Conservation (phyloP, 495 filamentous ascomycete species). For the Thozetella sp. region DNA sequence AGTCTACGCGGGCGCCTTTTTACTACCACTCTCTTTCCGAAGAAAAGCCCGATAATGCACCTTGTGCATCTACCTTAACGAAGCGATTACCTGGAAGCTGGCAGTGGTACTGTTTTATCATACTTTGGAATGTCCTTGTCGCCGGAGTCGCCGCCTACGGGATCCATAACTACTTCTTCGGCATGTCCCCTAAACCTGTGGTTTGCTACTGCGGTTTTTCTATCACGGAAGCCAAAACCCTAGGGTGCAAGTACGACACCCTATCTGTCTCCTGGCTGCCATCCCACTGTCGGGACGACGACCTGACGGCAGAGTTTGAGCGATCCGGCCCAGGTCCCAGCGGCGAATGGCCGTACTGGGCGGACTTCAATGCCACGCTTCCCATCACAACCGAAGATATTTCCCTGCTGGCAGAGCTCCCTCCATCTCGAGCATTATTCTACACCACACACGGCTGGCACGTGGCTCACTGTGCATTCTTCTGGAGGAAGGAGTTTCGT, state of each 20-base stretch:
- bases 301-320: neutral
- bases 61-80: no score
- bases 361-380: neutral
- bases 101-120: no score
- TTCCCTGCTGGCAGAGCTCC: neutral
- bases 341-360: neutral
- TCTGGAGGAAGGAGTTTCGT: neutral
- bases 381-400: neutral
- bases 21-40: no score
- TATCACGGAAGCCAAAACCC: neutral
- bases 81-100: no score
- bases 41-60: no score
- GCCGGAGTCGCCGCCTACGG: neutral
- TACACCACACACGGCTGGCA: neutral
- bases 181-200: neutral
- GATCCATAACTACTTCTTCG: neutral
- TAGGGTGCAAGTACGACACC: neutral
- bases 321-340: neutral
- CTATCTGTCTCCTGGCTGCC: slow-evolving; percentile 1
- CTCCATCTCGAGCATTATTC: neutral
- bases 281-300: neutral
- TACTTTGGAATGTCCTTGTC: neutral
- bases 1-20: no score
- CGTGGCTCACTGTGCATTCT: neutral
- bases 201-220: neutral